A percentile compares a stretch with the other conserved stretches of the same genome.
Evolutionary conservation across 768 basidiomycete genomes (phyloP).

Genomic region (Russula brevipes): DNA sequence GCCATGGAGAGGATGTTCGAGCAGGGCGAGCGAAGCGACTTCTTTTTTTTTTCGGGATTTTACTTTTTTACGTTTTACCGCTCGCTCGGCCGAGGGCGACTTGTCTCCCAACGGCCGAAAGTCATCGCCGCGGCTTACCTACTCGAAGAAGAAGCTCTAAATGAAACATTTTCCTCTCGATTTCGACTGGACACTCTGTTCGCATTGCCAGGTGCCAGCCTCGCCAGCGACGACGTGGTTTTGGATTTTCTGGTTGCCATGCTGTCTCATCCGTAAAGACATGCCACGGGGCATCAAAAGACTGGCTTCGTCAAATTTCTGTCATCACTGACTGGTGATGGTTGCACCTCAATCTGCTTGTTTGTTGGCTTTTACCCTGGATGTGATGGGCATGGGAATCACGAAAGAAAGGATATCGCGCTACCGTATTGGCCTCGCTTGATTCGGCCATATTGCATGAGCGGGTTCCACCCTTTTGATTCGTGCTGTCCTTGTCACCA

Average conservation of each 20-base stretch:
- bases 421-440: not conserved
- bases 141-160: no score
- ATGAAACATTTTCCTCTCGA: no score
- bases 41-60: not conserved
- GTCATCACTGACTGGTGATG: no score
- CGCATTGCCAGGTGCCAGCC: no score
- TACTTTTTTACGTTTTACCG: not conserved
- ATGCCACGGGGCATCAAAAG: not conserved
- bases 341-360: not conserved
- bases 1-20: constrained; percentile 40
- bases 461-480: not conserved
- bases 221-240: no score
- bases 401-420: not conserved
- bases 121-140: not conserved
- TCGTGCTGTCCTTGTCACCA: not conserved
- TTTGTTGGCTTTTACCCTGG: not conserved
- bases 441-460: not conserved
- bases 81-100: not conserved
- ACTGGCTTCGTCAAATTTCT: not conserved
- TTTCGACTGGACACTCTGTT: no score
- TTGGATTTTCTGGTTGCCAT: no score
- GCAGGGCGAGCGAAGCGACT: not conserved
- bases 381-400: not conserved
- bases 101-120: not conserved
- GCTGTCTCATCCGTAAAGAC: no score